Evolutionary conservation across 2,329 filamentous ascomycete species (phyloP).

Genomic region (Rhynchosporium graminicola): DNA sequence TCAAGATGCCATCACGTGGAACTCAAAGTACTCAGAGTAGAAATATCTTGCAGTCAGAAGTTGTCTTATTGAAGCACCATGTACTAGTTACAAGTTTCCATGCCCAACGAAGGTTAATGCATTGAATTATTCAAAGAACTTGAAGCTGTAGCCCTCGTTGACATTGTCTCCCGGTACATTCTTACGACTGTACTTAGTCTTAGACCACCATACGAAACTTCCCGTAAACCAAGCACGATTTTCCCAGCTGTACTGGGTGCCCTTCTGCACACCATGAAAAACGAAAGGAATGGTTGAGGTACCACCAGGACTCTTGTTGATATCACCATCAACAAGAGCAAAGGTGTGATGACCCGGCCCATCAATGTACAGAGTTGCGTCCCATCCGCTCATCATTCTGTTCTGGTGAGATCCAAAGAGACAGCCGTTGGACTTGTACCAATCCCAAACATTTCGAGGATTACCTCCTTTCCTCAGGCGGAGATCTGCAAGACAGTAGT

Average conservation of each 20-base stretch:
- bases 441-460: constrained; percentile 5
- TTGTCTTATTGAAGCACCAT: no score
- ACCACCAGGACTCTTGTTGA: constrained; percentile 11
- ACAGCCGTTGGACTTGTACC: constrained; percentile 10
- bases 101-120: no score
- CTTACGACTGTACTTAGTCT: constrained; percentile 11
- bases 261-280: constrained; percentile 14
- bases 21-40: no score
- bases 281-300: constrained; percentile 7
- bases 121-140: background rate
- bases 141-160: constrained; percentile 15
- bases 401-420: constrained; percentile 9
- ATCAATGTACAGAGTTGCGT: constrained; percentile 13
- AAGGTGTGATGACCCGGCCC: constrained; percentile 12
- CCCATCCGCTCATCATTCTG: constrained; percentile 13
- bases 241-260: constrained; percentile 8
- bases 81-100: background rate
- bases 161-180: constrained; percentile 9
- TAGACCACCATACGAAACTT: constrained; percentile 11
- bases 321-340: background rate
- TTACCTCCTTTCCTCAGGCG: constrained; percentile 3
- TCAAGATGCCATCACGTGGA: no score
- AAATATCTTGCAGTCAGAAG: no score
- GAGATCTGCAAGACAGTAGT: constrained; percentile 7
- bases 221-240: constrained; percentile 15